A percentile compares a stretch with the other conserved stretches of the same genome.
phyloP scores from a whole-genome alignment of 106 monocot species.

The Allium cepa region DNA sequence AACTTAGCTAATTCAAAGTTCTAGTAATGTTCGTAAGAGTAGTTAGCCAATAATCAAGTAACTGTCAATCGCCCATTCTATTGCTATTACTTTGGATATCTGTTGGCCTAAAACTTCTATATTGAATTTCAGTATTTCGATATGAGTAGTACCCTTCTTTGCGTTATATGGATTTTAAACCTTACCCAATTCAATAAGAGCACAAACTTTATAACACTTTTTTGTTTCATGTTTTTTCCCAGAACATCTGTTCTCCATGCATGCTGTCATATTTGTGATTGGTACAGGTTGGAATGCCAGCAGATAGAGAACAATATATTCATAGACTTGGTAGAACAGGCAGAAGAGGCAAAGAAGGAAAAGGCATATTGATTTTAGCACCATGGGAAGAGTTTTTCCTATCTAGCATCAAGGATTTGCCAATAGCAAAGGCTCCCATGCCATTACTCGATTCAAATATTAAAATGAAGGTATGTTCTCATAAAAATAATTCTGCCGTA shows the following conservation, averaged over 20 bases:
- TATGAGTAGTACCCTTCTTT: too few relatives aligned
- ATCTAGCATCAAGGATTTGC: constrained; percentile 50
- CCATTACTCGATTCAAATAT: constrained; percentile 45
- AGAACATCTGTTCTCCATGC: neutral
- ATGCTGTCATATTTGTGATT: neutral
- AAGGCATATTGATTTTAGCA: constrained; percentile 61
- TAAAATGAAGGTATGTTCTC: constrained; percentile 21
- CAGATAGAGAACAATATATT: constrained; percentile 83
- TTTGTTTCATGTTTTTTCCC: neutral
- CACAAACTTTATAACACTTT: neutral
- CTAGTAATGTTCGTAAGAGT: too few relatives aligned
- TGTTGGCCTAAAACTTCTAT: too few relatives aligned
- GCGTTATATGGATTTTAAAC: too few relatives aligned
- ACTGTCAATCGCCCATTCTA: too few relatives aligned
- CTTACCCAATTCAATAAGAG: too few relatives aligned
- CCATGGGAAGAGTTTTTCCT: constrained; percentile 83
- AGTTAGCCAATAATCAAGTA: too few relatives aligned
- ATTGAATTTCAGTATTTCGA: too few relatives aligned
- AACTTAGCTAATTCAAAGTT: too few relatives aligned
- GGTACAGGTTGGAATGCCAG: constrained; percentile 62
- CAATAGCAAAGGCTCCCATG: constrained; percentile 36
- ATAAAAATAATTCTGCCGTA: too few relatives aligned
- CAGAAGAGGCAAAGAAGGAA: constrained; percentile 68
- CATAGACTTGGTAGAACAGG: constrained; percentile 85
- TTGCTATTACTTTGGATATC: too few relatives aligned